Evolutionary conservation across 2,329 filamentous ascomycete genomes (phyloP).

Genomic region (Exophiala lecanii-corni): DNA sequence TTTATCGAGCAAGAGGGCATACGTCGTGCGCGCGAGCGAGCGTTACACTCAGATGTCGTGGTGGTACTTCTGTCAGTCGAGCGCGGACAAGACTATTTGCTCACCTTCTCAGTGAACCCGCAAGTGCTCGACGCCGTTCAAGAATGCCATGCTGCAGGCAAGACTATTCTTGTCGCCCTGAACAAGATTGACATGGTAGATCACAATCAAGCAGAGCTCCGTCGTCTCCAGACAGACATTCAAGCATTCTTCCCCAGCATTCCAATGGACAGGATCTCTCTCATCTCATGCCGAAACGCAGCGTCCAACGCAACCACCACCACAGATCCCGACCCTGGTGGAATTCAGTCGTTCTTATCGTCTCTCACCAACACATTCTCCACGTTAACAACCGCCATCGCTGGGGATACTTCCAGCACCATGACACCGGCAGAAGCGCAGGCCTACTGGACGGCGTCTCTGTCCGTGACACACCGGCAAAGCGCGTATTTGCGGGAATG

Average conservation of each 20-base stretch:
- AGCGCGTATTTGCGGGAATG: constrained; percentile 73
- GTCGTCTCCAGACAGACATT: constrained; percentile 34
- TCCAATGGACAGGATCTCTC: constrained; percentile 46
- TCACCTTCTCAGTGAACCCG: constrained; percentile 42
- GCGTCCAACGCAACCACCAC: constrained; percentile 8
- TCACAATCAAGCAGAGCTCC: constrained; percentile 8
- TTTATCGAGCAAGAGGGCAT: constrained; percentile 86
- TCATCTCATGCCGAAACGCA: constrained; percentile 69
- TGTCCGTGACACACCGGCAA: constrained; percentile 89
- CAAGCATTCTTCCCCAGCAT: constrained; percentile 41
- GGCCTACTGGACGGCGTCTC: constrained; percentile 64
- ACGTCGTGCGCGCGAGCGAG: constrained; percentile 73
- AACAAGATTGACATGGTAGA: constrained; percentile 56
- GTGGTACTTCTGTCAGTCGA: constrained; percentile 77
- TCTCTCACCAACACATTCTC: constrained; percentile 65
- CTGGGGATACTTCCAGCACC: constrained; percentile 26
- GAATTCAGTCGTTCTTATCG: constrained; percentile 64
- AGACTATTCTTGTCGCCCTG: constrained; percentile 54
- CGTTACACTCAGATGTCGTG: constrained; percentile 77
- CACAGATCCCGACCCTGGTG: constrained; percentile 43
- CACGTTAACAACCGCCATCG: constrained; percentile 58
- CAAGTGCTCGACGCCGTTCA: constrained; percentile 54
- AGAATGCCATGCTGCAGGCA: constrained; percentile 45
- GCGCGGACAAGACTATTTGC: constrained; percentile 30
- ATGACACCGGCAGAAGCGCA: constrained; percentile 35